Evolutionary conservation across 2,329 filamentous ascomycete genomes (phyloP).

Genomic region (Colletotrichum orchidophilum): DNA sequence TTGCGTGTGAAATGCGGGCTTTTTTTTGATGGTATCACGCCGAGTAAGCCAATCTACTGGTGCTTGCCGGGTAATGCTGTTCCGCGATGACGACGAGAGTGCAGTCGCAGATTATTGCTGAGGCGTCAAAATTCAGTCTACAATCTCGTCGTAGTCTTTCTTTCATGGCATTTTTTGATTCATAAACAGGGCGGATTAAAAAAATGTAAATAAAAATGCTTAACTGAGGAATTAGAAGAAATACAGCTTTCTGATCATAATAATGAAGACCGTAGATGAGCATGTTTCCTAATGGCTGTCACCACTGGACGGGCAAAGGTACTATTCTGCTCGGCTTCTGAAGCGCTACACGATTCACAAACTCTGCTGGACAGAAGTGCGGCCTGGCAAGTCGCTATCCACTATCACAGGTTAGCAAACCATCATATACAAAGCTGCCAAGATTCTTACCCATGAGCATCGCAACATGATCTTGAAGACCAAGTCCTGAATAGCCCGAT

Average conservation of each 20-base stretch:
- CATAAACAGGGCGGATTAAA: too few relatives aligned
- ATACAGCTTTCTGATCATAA: neutral
- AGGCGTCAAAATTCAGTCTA: neutral
- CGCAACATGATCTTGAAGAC: neutral
- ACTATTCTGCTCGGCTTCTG: neutral
- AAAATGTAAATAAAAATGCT: neutral
- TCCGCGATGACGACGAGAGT: neutral
- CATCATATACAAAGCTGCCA: neutral
- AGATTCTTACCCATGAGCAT: neutral
- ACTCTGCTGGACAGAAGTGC: neutral
- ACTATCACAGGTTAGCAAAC: neutral
- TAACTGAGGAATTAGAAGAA: neutral
- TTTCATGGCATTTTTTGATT: too few relatives aligned
- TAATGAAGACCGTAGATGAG: neutral
- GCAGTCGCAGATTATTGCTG: neutral
- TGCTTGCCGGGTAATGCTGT: neutral
- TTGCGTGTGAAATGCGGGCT: neutral
- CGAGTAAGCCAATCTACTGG: neutral
- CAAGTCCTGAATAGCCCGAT: neutral
- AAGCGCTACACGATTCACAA: neutral
- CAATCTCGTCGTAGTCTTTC: too few relatives aligned
- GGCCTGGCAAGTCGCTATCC: neutral
- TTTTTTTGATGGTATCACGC: neutral
- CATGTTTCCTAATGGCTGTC: neutral
- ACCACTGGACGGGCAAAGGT: neutral